Conservation (phyloP, 768 basidiomycete species). For the Heimioporus sp. region DNA sequence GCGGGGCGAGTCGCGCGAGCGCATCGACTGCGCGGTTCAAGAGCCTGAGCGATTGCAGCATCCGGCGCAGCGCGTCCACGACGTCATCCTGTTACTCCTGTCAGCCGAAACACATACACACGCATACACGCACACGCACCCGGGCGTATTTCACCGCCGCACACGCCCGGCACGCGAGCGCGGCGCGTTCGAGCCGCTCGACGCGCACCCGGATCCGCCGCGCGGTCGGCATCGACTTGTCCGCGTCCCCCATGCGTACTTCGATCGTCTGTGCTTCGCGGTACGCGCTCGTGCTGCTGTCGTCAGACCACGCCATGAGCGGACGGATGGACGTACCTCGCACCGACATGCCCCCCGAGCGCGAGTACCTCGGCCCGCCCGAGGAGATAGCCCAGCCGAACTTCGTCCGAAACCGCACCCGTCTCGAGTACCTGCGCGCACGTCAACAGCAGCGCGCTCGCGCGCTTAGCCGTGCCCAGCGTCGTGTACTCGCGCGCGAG, state of each 20-base stretch:
- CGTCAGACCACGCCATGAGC: background rate
- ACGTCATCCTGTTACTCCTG: constrained; percentile 54
- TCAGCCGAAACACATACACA: too few species aligned
- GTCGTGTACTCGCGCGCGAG: constrained; percentile 78
- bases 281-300: constrained; percentile 48
- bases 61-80: constrained; percentile 50
- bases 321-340: constrained; percentile 45
- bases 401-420: constrained; percentile 48
- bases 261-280: constrained; percentile 56
- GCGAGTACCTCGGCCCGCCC: constrained; percentile 68
- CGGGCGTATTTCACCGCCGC: constrained; percentile 65
- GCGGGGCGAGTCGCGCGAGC: constrained; percentile 55
- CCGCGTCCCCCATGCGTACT: constrained; percentile 37
- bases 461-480: constrained; percentile 72
- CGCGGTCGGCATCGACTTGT: constrained; percentile 48
- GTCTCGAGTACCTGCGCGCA: constrained; percentile 47
- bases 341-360: constrained; percentile 50
- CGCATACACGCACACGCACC: constrained; percentile 35
- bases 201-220: constrained; percentile 61
- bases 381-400: constrained; percentile 54
- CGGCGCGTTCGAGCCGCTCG: constrained; percentile 61
- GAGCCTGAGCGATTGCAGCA: constrained; percentile 70
- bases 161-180: constrained; percentile 68
- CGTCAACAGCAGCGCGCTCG: constrained; percentile 59
- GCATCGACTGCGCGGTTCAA: constrained; percentile 80